phyloP scores from a whole-genome alignment of 208 protist species.

The Leishmania martiniquensis region DNA sequence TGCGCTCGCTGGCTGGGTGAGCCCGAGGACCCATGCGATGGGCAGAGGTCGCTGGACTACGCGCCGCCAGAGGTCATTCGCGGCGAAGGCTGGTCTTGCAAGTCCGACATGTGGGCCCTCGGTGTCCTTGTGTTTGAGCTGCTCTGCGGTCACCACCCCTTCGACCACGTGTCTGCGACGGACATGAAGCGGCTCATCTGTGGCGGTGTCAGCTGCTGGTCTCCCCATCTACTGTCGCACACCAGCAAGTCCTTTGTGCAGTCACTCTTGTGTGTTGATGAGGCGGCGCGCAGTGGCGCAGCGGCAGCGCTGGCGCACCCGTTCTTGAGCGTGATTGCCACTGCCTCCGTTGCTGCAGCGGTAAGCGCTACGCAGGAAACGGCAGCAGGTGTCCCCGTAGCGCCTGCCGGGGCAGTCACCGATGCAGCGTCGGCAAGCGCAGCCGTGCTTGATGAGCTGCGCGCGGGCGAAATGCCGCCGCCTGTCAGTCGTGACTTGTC shows the following conservation, averaged over 20 bases:
- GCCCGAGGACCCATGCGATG: not conserved
- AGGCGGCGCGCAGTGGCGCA: constrained; percentile 46
- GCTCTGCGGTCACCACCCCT: constrained; percentile 56
- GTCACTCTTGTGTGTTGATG: constrained; percentile 53
- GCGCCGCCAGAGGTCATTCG: constrained; percentile 95
- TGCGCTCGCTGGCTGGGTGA: not conserved
- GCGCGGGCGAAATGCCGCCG: not conserved
- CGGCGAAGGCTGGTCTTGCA: constrained; percentile 34
- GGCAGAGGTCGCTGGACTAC: constrained; percentile 96
- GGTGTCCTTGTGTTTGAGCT: constrained; percentile 70
- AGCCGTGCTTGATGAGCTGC: not conserved
- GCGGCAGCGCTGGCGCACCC: constrained; percentile 59
- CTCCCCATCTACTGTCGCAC: constrained; percentile 33
- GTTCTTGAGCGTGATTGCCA: constrained; percentile 33
- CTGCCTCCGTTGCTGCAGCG: not conserved
- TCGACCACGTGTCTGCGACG: constrained; percentile 36
- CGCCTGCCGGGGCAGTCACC: not conserved
- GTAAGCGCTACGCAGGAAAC: not conserved
- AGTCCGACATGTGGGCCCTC: constrained; percentile 79
- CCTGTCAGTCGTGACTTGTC: constrained; percentile 14
- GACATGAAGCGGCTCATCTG: constrained; percentile 49
- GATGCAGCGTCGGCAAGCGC: not conserved
- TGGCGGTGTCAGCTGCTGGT: constrained; percentile 38
- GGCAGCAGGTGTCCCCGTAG: not conserved
- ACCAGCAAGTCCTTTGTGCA: constrained; percentile 56